Evolutionary conservation across 331 rosid genomes (phyloP), one percentile per base, ranked within the genome.

Genomic region (Quercus tomentella): DNA sequence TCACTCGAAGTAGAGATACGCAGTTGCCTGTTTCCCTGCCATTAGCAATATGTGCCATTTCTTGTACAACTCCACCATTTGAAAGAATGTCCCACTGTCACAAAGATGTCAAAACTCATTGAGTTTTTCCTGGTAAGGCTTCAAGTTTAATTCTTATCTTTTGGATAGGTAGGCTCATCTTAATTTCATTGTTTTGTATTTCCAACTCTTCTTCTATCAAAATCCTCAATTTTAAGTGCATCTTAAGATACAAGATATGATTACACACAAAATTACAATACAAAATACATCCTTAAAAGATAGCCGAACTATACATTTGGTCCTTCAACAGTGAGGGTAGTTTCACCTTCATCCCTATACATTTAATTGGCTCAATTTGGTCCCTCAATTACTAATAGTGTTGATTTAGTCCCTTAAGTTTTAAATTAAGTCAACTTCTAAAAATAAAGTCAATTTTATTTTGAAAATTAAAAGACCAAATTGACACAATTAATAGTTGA

Each of bases 21-120:
- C 93, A 91, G n/a, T 96, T 96, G 62, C 99, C 99, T 0, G 97
- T 91, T 16, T 96, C 97, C 4, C 92, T 77, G 49, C 98, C 99
- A 16, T 93, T 93, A 43, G 99, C 98, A 61, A 96, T 93, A 82
- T 96, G 99, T 12, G 97, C 98, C 97, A 96, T 93, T 88, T 93
- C 98, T 89, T 93, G 98, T 55, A 93, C 97, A 45, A 80, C 91
- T 74, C 98, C 97, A 0, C 98, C 98, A 35, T 96, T 93, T 2
- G 99, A 93, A 62, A 96, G 99, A 82, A 96, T 93, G 65, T 96
- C 99, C 99, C 99, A 96, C 99, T 96, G 85, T 79, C 10, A 52
- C 30, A 28, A 26, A 25, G 11, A 58, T 21, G 11, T 22, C 12
- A 8, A 63, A 28, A 15, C 15, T 26, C 6, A 63, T 23, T 15